These are phyloP conservation scores for Aspergillus sclerotioniger DNA, from an alignment of 495 filamentous ascomycete species.

Conservation along the genomic window DNA sequence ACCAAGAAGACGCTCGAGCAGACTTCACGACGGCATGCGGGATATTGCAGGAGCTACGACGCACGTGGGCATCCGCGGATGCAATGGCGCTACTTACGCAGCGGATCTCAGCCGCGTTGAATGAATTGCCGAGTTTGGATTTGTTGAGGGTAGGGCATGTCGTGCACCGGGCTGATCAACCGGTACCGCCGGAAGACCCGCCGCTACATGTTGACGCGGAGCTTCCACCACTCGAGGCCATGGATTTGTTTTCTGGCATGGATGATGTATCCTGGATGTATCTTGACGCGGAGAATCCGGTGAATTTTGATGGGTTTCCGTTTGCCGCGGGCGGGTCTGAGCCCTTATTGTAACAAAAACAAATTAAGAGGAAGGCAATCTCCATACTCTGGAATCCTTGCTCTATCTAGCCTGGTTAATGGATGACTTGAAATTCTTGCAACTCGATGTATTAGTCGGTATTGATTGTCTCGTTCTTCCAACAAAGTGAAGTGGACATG, in stretches of 20 bases:
- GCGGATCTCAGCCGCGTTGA: background rate
- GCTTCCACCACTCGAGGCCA: background rate
- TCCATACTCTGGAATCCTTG: no score
- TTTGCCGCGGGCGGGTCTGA: no score
- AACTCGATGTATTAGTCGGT: no score
- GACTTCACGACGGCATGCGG: background rate
- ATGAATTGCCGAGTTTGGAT: background rate
- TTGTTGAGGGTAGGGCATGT: background rate
- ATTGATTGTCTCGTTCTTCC: no score
- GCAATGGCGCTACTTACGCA: background rate
- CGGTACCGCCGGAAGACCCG: no score
- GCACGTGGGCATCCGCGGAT: background rate
- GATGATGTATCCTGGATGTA: background rate
- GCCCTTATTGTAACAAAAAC: no score
- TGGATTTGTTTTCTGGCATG: background rate
- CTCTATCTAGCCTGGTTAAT: no score
- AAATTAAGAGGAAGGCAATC: no score
- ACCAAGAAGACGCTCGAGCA: background rate
- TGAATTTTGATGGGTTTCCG: background rate
- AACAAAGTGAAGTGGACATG: no score
- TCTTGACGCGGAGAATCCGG: background rate
- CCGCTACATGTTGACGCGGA: no score
- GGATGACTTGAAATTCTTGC: no score
- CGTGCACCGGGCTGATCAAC: no score
- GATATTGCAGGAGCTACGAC: background rate